Evolutionary conservation across 2,329 filamentous ascomycete genomes (phyloP), one percentile per base, ranked within the genome.

Genomic region (Pseudocercospora crystallina): DNA sequence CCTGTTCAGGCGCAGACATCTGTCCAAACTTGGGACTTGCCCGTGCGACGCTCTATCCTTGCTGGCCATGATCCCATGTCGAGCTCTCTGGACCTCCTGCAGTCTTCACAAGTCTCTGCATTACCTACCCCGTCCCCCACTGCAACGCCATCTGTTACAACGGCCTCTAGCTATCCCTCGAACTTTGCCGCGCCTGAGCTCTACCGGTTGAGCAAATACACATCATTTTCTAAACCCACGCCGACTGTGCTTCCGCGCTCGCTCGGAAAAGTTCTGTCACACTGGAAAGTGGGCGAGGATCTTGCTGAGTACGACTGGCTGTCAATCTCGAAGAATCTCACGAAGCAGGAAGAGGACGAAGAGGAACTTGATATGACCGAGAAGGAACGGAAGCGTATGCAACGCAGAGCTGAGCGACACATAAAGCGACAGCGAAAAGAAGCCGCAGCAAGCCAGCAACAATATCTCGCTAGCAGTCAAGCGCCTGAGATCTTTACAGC

Each of bases 221-320:
- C 73, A 2, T 59, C 58, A 1, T 68, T 73, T 40, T 58, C 56
- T 30, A 67, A 67, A 35, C 57, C 53, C 3, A 51, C 49, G 31
- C 58, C 51, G 0, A 35, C 59, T 1, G 47, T 49, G 15, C 56
- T 73, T 0, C 61, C 69, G 1, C 63, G 65, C 11, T 64, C 60
- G 12, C 60, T 75, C 5, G 61, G 57, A 15, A 65, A 67, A 35
- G 54, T 76, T 12, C 64, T 76, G 5, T 58, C 65, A 30, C 74
- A 76, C 48, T 77, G 74, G 75, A 54, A 62, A 8, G 34, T 62
- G 2, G 72, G 70, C 17, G 51, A 58, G 3, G 68, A 75, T 43
- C 72, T 71, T 1, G 54, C 44, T 3, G 54, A 53, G 5, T 77
- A 77, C 54, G 67, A 74, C 43, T 77, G 71, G 71, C 60, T 66